These are phyloP conservation scores for Penicillium sp. DNA, from an alignment of 2,329 filamentous ascomycete genomes.

Conservation along the genomic window DNA sequence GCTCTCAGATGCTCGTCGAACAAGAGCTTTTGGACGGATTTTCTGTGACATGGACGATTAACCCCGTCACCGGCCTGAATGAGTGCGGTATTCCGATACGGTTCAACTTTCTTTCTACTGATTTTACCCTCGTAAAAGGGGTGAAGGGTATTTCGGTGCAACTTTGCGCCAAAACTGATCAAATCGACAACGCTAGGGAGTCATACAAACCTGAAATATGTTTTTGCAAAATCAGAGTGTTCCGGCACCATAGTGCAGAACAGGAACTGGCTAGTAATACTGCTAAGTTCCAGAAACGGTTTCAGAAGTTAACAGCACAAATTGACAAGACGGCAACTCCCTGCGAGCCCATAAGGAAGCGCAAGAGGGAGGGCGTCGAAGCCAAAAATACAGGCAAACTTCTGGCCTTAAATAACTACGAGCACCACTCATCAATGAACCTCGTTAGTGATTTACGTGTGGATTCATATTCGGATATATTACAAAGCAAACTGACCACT, in stretches of 20 bases:
- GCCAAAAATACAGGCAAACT: too few relatives aligned
- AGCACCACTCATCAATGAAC: too few relatives aligned
- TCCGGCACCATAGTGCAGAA: slow-evolving; percentile 89
- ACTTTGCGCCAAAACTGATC: slow-evolving; percentile 82
- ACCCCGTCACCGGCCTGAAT: slow-evolving; percentile 47
- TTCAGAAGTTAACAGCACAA: slow-evolving; percentile 13
- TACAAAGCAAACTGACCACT: too few relatives aligned
- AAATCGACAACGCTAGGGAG: slow-evolving; percentile 49
- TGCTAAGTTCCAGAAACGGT: not conserved
- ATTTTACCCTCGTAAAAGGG: slow-evolving; percentile 95
- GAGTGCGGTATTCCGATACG: slow-evolving; percentile 84
- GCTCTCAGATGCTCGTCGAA: slow-evolving; percentile 9
- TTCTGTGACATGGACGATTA: slow-evolving; percentile 18
- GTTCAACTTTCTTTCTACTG: slow-evolving; percentile 95
- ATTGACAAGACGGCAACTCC: not conserved
- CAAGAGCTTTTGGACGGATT: slow-evolving; percentile 18
- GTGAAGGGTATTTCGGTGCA: slow-evolving; percentile 92
- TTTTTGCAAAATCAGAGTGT: slow-evolving; percentile 92
- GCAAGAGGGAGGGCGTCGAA: too few relatives aligned
- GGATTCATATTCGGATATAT: too few relatives aligned
- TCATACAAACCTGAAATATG: slow-evolving; percentile 62
- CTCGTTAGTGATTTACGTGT: too few relatives aligned
- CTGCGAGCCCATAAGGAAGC: too few relatives aligned
- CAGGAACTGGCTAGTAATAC: slow-evolving; percentile 60
- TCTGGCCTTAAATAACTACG: too few relatives aligned